Base-by-base conservation (phyloP, 2,329 filamentous ascomycete genomes). In the Botrytis byssoidea region DNA sequence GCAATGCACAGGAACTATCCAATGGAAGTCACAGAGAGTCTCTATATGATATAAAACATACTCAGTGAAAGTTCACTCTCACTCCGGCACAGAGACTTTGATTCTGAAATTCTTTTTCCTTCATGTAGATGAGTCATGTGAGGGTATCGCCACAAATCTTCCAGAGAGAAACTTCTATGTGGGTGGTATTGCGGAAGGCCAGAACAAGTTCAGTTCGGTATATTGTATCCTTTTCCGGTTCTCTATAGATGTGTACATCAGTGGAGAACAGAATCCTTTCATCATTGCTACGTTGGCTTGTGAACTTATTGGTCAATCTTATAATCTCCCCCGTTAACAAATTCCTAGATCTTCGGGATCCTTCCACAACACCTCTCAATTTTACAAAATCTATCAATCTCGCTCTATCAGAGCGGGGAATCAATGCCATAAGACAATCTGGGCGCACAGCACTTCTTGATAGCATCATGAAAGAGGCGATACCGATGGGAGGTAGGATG, bases 311-410 rank as follows among this genome's bases (percentile, higher is more conserved):
- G 37, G 22, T 32, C 8, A 14, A 25, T 35, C 18, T 22, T 25
- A 37, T 35, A 29, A 46, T n/a, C 37, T 25, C 35, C 35, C 32
- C 37, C 32, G 32, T 61, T 71, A 55, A 71, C 60, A 40, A 71
- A 48, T 67, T 22, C 51, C 35, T 63, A 98, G 96, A 99, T 84
- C 90, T 98, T 67, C 91, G 96, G 59, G 91, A 97, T 81, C 91
- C 92, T 3, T 88, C 89, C 3, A 97, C 93, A 0, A 90, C 91
- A 44, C 95, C 95, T 4, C 86, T 98, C 75, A 98, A 98, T 83
- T 98, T 98, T 81, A 97, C 95, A 75, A 97, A 94, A 82, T 98
- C 96, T n/a, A 99, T 99, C 85, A 99, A 99, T 81, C 85, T 99
- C 72, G 95, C 96, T 35, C 86, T 99, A 0, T 98, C 96, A 0